Evolutionary conservation across 208 protist species (phyloP).

Genomic region (Leishmania tarentolae): DNA sequence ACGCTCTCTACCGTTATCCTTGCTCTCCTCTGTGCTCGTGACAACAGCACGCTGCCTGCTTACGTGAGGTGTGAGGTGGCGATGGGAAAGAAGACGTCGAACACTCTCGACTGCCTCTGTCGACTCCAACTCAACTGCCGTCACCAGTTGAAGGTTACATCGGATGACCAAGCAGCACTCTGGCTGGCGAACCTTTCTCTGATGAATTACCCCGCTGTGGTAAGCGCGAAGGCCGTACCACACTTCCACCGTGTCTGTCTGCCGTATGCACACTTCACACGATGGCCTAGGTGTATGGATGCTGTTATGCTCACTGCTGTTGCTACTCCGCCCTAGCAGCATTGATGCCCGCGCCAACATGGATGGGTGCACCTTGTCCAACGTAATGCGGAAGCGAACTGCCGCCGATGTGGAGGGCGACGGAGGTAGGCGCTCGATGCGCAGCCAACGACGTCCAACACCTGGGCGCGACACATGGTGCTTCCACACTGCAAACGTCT

Average conservation of each 20-base stretch:
- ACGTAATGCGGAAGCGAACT: constrained; percentile 16
- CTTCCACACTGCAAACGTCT: constrained; percentile 48
- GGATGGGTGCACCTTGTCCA: constrained; percentile 16
- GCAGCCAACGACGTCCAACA: constrained; percentile 43
- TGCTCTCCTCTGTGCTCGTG: neutral
- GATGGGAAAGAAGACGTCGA: constrained; percentile 2
- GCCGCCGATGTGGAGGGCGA: neutral
- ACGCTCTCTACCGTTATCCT: neutral
- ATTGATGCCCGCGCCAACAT: constrained; percentile 5
- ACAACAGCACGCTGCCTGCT: neutral
- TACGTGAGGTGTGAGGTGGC: neutral
- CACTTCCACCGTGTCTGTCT: constrained; percentile 42
- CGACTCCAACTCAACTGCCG: constrained; percentile 64
- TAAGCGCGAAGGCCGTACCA: constrained; percentile 48
- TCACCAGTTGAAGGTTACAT: constrained; percentile 47
- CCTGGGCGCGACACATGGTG: constrained; percentile 64
- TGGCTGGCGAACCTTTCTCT: constrained; percentile 35
- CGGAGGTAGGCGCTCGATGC: constrained; percentile 1
- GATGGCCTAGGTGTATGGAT: neutral
- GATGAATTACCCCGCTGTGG: constrained; percentile 58
- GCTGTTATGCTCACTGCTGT: neutral
- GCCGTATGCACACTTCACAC: constrained; percentile 34
- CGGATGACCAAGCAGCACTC: constrained; percentile 61
- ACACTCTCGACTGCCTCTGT: constrained; percentile 32
- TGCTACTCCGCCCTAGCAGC: constrained; percentile 1